These are phyloP conservation scores for Saccharomycopsis hybrid DNA, from an alignment of 1,139 yeast species.

Conservation along the genomic window DNA sequence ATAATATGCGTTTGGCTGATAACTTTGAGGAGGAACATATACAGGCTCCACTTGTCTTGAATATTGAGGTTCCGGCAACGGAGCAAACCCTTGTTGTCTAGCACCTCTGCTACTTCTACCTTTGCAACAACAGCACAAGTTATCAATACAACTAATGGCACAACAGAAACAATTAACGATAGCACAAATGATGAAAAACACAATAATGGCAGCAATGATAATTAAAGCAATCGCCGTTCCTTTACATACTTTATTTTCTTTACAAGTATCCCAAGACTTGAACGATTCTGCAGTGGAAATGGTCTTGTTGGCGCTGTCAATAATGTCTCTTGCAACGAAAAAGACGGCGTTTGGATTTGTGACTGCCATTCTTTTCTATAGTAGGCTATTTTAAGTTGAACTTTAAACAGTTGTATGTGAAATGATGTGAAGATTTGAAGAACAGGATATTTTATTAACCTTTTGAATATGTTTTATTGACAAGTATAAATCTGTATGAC, in stretches of 20 bases:
- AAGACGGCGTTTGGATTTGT: no score
- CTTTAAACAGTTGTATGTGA: no score
- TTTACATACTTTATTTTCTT: constrained; percentile 71
- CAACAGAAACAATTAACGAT: constrained; percentile 35
- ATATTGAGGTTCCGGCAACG: constrained; percentile 18
- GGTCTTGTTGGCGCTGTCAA: constrained; percentile 4
- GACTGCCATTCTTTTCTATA: no score
- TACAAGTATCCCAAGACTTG: constrained; percentile 69
- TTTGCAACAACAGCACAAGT: constrained; percentile 39
- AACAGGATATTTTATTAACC: no score
- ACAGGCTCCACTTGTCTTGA: constrained; percentile 18
- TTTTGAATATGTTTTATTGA: no score
- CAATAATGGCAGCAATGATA: constrained; percentile 41
- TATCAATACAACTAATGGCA: constrained; percentile 35
- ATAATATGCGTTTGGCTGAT: no score
- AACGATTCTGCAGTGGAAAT: constrained; percentile 49
- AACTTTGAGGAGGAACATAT: constrained; percentile 4
- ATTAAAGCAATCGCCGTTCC: constrained; percentile 74
- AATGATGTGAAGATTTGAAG: no score
- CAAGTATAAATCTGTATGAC: no score
- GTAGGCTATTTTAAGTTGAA: no score
- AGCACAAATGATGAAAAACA: constrained; percentile 35
- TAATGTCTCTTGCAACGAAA: constrained; percentile 12
- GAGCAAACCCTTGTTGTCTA: constrained; percentile 15
- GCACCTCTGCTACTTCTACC: not conserved